These are phyloP conservation scores for Penicillium sp. DNA, from an alignment of 2,329 filamentous ascomycete species.

Conservation along the genomic window DNA sequence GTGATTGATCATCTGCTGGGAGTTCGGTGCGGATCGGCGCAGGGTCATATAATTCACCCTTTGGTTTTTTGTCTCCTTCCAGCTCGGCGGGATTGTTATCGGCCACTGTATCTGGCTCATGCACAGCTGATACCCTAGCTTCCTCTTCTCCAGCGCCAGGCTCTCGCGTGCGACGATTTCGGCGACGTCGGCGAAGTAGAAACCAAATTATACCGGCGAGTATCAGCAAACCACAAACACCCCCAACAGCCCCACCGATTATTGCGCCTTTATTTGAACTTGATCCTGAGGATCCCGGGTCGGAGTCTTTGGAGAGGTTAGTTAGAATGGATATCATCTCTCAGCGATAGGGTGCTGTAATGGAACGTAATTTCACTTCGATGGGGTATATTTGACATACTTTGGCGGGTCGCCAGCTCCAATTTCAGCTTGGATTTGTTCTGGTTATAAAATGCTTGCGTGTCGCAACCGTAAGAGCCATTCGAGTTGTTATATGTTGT, in stretches of 20 bases:
- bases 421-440: not conserved
- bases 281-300: not conserved
- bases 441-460: not conserved
- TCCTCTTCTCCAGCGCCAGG: not conserved
- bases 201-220: not conserved
- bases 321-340: too few relatives aligned
- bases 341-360: too few relatives aligned
- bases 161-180: not conserved
- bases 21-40: not conserved
- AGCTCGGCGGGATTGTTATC: not conserved
- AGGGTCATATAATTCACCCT: not conserved
- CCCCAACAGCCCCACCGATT: not conserved
- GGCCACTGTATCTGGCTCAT: too few relatives aligned
- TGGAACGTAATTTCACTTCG: too few relatives aligned
- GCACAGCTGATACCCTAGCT: not conserved
- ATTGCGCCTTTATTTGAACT: not conserved
- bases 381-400: not conserved
- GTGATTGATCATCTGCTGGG: not conserved
- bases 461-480: not conserved
- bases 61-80: not conserved
- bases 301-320: too few relatives aligned
- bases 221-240: not conserved
- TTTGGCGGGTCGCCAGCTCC: not conserved
- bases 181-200: not conserved
- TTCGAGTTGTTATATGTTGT: not conserved